phyloP scores from a whole-genome alignment of 2,329 filamentous ascomycete genomes.

The Pestalotiopsis sp. region DNA sequence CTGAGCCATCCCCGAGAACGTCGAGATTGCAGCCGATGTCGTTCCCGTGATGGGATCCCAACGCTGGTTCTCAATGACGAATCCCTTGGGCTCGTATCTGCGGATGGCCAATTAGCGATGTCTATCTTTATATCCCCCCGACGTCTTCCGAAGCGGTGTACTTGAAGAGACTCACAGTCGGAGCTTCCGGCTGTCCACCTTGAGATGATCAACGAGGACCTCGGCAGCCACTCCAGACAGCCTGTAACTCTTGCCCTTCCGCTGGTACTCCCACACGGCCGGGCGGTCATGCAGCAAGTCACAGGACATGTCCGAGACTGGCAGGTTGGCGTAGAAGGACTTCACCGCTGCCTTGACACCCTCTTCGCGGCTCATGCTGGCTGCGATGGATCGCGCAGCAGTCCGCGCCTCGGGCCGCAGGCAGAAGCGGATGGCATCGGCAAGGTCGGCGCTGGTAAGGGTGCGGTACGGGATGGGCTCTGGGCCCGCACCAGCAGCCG shows the following conservation, averaged over 20 bases:
- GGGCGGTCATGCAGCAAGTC: not conserved
- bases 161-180: conserved; percentile 17
- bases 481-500: conserved; percentile 40
- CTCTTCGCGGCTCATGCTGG: conserved; percentile 35
- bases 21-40: conserved; percentile 20
- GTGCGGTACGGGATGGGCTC: conserved; percentile 35
- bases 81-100: conserved; percentile 43
- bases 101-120: not conserved
- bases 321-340: not conserved
- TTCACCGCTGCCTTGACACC: not conserved
- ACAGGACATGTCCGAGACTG: not conserved
- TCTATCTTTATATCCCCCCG: not conserved
- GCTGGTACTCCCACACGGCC: not conserved
- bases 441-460: conserved; percentile 34
- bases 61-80: conserved; percentile 34
- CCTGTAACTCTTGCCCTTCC: not conserved
- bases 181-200: not conserved
- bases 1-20: not conserved
- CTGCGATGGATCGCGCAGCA: conserved; percentile 35
- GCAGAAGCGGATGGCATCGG: conserved; percentile 35
- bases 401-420: conserved; percentile 30
- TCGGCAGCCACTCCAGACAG: not conserved
- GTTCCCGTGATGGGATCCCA: conserved; percentile 36
- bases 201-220: not conserved
- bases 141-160: not conserved